phyloP scores from a whole-genome alignment of 768 basidiomycete genomes.

The Russula abietina region DNA sequence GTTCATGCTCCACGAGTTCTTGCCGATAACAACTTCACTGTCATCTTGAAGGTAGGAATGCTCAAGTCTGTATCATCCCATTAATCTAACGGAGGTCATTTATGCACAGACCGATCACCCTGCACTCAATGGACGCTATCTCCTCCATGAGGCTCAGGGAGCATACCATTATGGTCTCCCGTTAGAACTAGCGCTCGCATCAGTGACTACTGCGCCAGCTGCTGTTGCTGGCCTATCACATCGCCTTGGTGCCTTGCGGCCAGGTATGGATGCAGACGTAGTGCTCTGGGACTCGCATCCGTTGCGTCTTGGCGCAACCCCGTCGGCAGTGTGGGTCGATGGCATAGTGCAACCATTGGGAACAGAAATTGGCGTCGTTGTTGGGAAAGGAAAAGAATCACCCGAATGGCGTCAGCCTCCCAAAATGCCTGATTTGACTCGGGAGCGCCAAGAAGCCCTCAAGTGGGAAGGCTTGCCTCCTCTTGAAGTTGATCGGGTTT shows the following conservation, averaged over 20 bases:
- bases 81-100: neutral
- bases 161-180: slow-evolving; percentile 77
- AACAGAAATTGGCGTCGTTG: slow-evolving; percentile 37
- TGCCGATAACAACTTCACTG: slow-evolving; percentile 56
- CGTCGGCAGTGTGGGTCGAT: slow-evolving; percentile 65
- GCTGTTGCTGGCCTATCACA: slow-evolving; percentile 69
- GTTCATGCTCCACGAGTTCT: slow-evolving; percentile 77
- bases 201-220: slow-evolving; percentile 72
- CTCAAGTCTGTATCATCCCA: neutral
- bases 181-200: slow-evolving; percentile 58
- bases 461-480: slow-evolving; percentile 67
- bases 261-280: slow-evolving; percentile 46
- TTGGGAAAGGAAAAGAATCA: slow-evolving; percentile 24
- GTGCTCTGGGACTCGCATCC: slow-evolving; percentile 77
- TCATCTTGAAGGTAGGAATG: slow-evolving; percentile 63
- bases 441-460: slow-evolving; percentile 53
- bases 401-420: slow-evolving; percentile 34
- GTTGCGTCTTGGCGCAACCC: slow-evolving; percentile 66
- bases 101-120: slow-evolving; percentile 57
- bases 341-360: slow-evolving; percentile 56
- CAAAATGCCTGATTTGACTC: slow-evolving; percentile 48
- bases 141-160: slow-evolving; percentile 81
- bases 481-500: slow-evolving; percentile 37
- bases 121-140: slow-evolving; percentile 59
- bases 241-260: slow-evolving; percentile 60